phyloP scores from a whole-genome alignment of 371 early-diverging fungal species.

The Rhizopus arrhizus region DNA sequence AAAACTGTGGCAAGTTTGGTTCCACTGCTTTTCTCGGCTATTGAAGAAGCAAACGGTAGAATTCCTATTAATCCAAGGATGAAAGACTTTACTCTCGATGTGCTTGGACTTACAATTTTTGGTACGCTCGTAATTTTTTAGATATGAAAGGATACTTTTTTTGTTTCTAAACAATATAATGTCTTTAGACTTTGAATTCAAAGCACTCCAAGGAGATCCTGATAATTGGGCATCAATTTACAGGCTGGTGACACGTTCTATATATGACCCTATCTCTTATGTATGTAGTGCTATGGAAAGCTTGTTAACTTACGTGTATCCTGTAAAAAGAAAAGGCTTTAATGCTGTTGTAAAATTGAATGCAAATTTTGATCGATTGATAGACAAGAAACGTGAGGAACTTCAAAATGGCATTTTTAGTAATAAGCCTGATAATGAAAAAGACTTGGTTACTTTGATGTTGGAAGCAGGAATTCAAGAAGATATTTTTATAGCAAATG shows the following conservation, averaged over 20 bases:
- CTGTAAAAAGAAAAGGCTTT: slow-evolving; percentile 20
- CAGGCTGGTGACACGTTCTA: slow-evolving; percentile 9
- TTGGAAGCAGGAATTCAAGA: slow-evolving; percentile 17
- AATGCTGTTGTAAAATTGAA: slow-evolving; percentile 17
- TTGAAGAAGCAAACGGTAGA: slow-evolving; percentile 17
- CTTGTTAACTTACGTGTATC: slow-evolving; percentile 16
- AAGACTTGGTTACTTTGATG: slow-evolving; percentile 25
- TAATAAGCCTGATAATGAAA: slow-evolving; percentile 15
- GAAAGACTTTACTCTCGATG: slow-evolving; percentile 32
- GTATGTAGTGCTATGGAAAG: slow-evolving; percentile 16
- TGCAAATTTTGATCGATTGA: slow-evolving; percentile 13
- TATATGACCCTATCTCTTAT: slow-evolving; percentile 22
- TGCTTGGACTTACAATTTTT: slow-evolving; percentile 33
- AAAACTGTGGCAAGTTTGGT: slow-evolving; percentile 11
- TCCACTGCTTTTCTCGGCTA: slow-evolving; percentile 13
- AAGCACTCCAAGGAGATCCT: slow-evolving; percentile 29
- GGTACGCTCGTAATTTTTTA: slow-evolving; percentile 4
- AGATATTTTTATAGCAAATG: slow-evolving; percentile 9
- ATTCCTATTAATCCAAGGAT: slow-evolving; percentile 10
- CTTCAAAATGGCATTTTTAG: slow-evolving; percentile 11
- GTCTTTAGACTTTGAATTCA: slow-evolving; percentile 32
- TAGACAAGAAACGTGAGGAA: slow-evolving; percentile 7
- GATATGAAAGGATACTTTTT: background rate
- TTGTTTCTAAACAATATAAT: background rate
- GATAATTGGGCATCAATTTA: slow-evolving; percentile 36